A percentile compares a stretch with the other conserved stretches of the same genome.
Evolutionary conservation across 352 stramenopile species (phyloP).

Genomic region (Globisporangium abappressorium): DNA sequence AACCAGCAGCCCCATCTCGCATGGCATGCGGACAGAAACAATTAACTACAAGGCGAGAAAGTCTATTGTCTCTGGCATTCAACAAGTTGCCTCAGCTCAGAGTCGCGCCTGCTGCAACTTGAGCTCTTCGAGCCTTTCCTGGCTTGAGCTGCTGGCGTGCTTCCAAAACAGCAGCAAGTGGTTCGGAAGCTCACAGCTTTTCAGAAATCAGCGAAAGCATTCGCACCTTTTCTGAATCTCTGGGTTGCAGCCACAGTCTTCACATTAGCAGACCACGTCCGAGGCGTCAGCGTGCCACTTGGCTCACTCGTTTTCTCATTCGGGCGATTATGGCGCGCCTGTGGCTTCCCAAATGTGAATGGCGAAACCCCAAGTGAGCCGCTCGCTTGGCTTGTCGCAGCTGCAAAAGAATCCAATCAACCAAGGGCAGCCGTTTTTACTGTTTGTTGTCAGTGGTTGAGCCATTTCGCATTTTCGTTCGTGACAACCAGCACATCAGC

Average conservation of each 20-base stretch:
- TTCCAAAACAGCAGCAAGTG: no score
- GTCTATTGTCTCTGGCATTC: no score
- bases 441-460: not conserved
- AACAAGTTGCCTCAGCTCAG: no score
- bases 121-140: not conserved
- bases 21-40: no score
- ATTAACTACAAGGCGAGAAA: not conserved
- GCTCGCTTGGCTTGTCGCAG: conserved; percentile 1
- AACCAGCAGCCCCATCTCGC: not conserved
- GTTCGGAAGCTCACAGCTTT: no score
- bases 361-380: not conserved
- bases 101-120: not conserved
- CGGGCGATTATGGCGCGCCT: not conserved
- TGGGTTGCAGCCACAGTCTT: not conserved
- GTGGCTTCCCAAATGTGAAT: not conserved
- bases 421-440: not conserved
- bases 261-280: conserved; percentile 1
- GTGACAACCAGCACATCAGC: not conserved
- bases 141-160: not conserved
- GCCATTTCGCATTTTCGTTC: conserved; percentile 9
- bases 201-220: not conserved
- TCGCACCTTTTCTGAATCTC: conserved; percentile 4
- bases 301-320: not conserved
- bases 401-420: not conserved
- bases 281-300: not conserved